Evolutionary conservation across 2,329 filamentous ascomycete genomes (phyloP), one percentile per base, ranked within the genome.

Genomic region (Claviceps lovelessii): DNA sequence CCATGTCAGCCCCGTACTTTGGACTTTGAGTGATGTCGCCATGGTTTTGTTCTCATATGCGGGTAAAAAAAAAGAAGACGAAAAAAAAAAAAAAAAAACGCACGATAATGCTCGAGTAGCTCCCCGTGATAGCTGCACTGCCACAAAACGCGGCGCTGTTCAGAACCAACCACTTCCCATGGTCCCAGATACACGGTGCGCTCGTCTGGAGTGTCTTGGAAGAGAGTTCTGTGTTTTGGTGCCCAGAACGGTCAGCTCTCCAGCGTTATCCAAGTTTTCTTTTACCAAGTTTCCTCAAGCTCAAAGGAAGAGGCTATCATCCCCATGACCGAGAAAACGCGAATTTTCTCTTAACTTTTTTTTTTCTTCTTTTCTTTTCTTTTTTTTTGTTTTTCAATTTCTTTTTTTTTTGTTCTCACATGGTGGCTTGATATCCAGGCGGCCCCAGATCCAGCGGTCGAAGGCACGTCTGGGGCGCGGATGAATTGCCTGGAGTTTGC

Each of bases 391-490:
- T 23, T 23, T 23, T 23, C 23, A 23, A 23, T 2, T 23, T 23
- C 23, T 23, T 23, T n/a, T 8, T n/a, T 49, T 33, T 6, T 47
- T 28, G 11, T 48, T 60, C 62, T 56, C 72, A 78, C 75, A 78
- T 77, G 62, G 75, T 77, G 62, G 76, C 76, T 68, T 76, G 72
- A 59, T 75, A 78, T 52, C 75, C 76, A 39, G 76, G 76, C 53
- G 76, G 76, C 4, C 76, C 75, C 49, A 78, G 68, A 60, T 78
- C 76, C 46, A 77, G 69, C 41, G 74, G 71, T 54, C 67, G 66
- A 54, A 75, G 65, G 58, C 72, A 65, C 56, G 68, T 67, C 60
- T 70, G 65, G 57, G 67, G 67, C 54, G 65, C 59, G 55, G 56
- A 60, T 49, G 67, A 67, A 54, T 59, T 62, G 56, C 64, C 65